Evolutionary conservation across 345 rosid genomes (phyloP).

Genomic region (Nephelium lappaceum): DNA sequence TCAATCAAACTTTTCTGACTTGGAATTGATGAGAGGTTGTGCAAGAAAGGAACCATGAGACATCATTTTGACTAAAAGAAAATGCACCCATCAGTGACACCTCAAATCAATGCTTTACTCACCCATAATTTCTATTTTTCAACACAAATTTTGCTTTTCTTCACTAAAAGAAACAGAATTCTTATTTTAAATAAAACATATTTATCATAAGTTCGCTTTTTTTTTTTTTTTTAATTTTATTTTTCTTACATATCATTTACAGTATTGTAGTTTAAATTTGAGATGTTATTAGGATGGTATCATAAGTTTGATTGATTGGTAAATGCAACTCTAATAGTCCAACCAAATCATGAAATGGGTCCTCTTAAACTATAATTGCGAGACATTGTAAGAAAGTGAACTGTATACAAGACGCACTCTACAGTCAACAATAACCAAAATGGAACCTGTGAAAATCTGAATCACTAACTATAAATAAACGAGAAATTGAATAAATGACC

Average conservation of each 20-base stretch:
- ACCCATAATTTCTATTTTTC: neutral
- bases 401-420: no score
- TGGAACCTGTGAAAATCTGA: neutral
- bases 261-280: no score
- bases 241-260: no score
- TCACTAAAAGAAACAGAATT: no score
- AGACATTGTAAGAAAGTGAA: neutral
- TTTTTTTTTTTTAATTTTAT: no score
- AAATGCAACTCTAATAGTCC: neutral
- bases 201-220: no score
- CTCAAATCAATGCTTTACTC: conserved; percentile 15
- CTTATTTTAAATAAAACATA: no score
- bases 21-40: conserved; percentile 9
- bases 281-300: no score
- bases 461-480: neutral
- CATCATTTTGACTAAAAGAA: neutral
- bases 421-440: neutral
- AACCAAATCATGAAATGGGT: neutral
- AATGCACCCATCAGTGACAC: neutral
- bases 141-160: no score
- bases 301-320: no score
- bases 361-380: neutral
- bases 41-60: conserved; percentile 13
- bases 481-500: neutral
- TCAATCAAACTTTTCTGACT: conserved; percentile 21